Evolutionary conservation across 345 rosid genomes (phyloP), one percentile per base, ranked within the genome.

Genomic region (Populus nigra): DNA sequence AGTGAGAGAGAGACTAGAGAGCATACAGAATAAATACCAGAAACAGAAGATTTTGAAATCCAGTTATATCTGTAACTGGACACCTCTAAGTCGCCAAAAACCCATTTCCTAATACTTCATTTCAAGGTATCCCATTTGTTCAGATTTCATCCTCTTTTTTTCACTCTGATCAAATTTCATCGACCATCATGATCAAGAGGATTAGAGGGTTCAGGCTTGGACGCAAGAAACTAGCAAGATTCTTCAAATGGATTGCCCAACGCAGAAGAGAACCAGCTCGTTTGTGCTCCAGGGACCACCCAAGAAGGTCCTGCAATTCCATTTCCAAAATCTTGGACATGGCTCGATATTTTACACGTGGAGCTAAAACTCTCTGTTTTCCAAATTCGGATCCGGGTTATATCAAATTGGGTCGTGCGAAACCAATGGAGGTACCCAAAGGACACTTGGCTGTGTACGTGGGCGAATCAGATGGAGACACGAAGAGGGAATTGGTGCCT

Each of bases 361-460:
- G 90, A 67, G 88, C 90, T 8, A 90, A 78, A 47, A 57, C 75
- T 67, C 59, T 80, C 45, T 79, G 84, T 38, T 47, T 68, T 49
- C 59, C 73, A 20, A 33, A 73, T 16, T 63, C 87, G 75, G 88
- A 78, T 77, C 78, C 76, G 78, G 86, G 75, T 65, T 75, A 63
- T 50, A 80, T 84, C 83, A 88, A 73, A 50, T 47, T 90, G 73
- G 94, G 92, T 50, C 79, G 75, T 45, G 83, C 57, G 10, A 82
- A 82, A 38, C 78, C 63, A 27, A 78, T 49, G 76, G 85, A 73
- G 76, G 89, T 87, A 8, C 99, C 99, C 13, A 90, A 83, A 61
- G 97, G 98, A 8, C 93, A 91, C 80, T 81, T 91, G 80, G 96
- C 90, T 1, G 91, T 95, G 10, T 91, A 91, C 85, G 90, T 93